Conservation (phyloP, 2,329 filamentous ascomycete species). For the Chrysoporthe puriensis region DNA sequence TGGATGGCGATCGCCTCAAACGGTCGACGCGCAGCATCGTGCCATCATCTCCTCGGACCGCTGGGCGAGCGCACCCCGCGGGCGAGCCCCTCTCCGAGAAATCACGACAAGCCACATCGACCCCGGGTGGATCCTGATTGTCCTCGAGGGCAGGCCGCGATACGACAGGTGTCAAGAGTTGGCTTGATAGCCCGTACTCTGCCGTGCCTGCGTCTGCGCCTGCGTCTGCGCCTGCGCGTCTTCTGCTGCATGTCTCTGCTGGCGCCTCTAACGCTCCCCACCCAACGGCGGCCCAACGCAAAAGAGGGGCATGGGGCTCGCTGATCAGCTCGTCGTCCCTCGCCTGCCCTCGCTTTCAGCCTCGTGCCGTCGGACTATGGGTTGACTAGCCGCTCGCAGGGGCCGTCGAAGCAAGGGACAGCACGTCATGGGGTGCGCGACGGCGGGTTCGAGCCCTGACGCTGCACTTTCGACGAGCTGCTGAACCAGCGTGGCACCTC, state of each 20-base stretch:
- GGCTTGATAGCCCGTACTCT: constrained; percentile 12
- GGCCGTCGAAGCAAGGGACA: constrained; percentile 14
- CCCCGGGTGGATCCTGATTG: constrained; percentile 2
- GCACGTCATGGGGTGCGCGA: neutral
- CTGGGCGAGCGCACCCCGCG: neutral
- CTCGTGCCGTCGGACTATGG: constrained; percentile 4
- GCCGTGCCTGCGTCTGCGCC: constrained; percentile 9
- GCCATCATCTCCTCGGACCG: constrained; percentile 6
- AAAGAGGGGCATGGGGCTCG: neutral
- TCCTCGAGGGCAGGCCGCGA: neutral
- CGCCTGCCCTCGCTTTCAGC: constrained; percentile 11
- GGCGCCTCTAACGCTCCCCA: constrained; percentile 17
- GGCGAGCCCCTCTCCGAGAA: neutral
- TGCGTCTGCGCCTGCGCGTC: constrained; percentile 10
- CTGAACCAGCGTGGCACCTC: constrained; percentile 4
- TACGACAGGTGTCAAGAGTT: constrained; percentile 5
- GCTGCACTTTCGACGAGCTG: neutral
- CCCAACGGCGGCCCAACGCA: neutral
- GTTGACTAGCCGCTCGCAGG: constrained; percentile 2
- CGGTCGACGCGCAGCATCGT: constrained; percentile 7
- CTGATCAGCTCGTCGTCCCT: constrained; percentile 10
- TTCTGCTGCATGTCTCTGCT: constrained; percentile 27
- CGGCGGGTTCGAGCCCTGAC: no score
- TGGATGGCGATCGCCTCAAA: neutral
- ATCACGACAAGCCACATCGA: neutral